A percentile compares a stretch with the other conserved stretches of the same genome.
Evolutionary conservation across 768 basidiomycete species (phyloP).

Genomic region (Pleurotus pulmonarius): DNA sequence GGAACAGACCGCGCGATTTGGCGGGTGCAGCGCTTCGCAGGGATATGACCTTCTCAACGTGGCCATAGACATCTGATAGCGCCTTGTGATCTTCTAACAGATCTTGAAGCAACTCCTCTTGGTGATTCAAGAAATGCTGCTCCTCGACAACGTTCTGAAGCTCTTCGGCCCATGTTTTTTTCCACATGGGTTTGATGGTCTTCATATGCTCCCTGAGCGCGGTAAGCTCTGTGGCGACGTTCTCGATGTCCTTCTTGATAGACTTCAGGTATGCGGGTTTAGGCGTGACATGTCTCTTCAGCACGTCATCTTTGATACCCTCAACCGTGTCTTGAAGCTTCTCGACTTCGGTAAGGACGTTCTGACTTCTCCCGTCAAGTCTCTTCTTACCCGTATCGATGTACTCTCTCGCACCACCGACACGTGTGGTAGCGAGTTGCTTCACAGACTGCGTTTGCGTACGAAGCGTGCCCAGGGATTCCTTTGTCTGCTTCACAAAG

Average conservation of each 20-base stretch:
- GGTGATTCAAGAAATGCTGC: constrained; percentile 89
- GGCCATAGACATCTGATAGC: constrained; percentile 80
- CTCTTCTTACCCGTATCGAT: constrained; percentile 91
- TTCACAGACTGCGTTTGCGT: constrained; percentile 85
- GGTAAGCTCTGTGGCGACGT: constrained; percentile 64
- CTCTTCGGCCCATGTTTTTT: constrained; percentile 98
- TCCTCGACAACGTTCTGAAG: constrained; percentile 96
- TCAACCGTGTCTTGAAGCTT: constrained; percentile 91
- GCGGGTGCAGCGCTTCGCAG: constrained; percentile 43
- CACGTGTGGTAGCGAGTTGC: constrained; percentile 75
- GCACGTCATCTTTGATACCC: constrained; percentile 84
- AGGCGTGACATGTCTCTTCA: constrained; percentile 83
- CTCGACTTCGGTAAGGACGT: constrained; percentile 88
- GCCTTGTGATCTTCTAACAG: constrained; percentile 91
- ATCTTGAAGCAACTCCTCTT: constrained; percentile 87
- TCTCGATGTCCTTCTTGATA: constrained; percentile 68
- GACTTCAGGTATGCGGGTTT: constrained; percentile 66
- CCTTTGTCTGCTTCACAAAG: constrained; percentile 90
- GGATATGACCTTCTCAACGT: constrained; percentile 86
- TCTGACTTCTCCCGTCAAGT: constrained; percentile 87
- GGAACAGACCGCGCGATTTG: constrained; percentile 46
- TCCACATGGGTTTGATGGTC: constrained; percentile 94
- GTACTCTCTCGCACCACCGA: constrained; percentile 83
- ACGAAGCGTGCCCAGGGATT: constrained; percentile 72
- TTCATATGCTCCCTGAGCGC: constrained; percentile 81